Evolutionary conservation across 495 filamentous ascomycete genomes (phyloP), one percentile per base, ranked within the genome.

Genomic region (Daldinia decipiens): DNA sequence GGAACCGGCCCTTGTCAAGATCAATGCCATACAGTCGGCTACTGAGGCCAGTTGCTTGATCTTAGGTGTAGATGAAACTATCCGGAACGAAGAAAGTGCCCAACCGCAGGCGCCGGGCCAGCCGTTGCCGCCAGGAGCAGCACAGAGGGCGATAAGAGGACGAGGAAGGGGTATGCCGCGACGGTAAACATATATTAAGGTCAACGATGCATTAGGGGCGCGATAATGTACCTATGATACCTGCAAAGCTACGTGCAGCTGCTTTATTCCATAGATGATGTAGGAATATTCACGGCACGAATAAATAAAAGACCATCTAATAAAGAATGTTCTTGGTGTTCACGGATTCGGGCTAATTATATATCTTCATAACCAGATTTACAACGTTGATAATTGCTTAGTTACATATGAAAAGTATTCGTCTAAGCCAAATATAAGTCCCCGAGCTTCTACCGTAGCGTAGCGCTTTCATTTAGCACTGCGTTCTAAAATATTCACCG

Each of bases 1-100:
- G 95, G 95, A 99, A 79, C 95, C 95, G 8, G 90, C 90, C 65
- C 83, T 97, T 62, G 93, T 99, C 66, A 99, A 99, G 91, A 87
- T 97, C 66, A 99, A 99, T 78, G 95, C 95, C 63, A 91, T 99
- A 68, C 94, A 97, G 81, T 94, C 95, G 17, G 95, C 95, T 27
- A 94, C 94, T 50, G 95, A 98, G 82, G 95, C 95, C 9, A 89
- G 90, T 62, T 99, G 95, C 83, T 80, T 98, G 86, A 98, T 99
- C 68, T 81, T 99, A 79, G 91, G 92, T 71, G 95, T 99, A 39
- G 95, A 99, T 78, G 95, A 99, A 87, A 98, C 95, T 17, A 97
- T 99, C 79, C 92, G 90, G 79, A 99, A 98, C 81, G 92, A 99
- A 83, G 93, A 97, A 82, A 94, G 90, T 65, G 87, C 89, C 68